A percentile compares a stretch with the other conserved stretches of the same genome.
phyloP scores from a whole-genome alignment of 108 stramenopile species.

The Chaetoceros muelleri region DNA sequence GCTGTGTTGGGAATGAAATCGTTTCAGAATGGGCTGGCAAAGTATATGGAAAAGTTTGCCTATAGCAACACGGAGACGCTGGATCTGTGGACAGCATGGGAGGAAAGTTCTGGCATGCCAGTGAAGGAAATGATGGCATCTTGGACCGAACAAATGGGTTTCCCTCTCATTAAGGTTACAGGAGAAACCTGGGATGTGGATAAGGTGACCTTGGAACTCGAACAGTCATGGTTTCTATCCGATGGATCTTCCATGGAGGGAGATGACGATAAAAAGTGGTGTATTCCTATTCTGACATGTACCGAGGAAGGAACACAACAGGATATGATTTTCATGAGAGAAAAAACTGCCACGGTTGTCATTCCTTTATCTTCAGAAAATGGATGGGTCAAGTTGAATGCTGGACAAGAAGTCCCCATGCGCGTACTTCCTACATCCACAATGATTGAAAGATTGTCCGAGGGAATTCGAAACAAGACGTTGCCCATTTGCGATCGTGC shows the following conservation, averaged over 20 bases:
- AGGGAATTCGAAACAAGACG: conserved; percentile 45
- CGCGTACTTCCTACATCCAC: conserved; percentile 70
- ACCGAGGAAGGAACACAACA: conserved; percentile 51
- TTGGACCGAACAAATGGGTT: conserved; percentile 97
- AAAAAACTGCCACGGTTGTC: conserved; percentile 62
- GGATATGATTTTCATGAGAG: conserved; percentile 81
- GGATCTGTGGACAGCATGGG: conserved; percentile 94
- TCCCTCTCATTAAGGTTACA: conserved; percentile 69
- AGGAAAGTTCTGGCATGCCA: conserved; percentile 78
- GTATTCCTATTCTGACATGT: conserved; percentile 83
- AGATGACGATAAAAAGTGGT: conserved; percentile 81
- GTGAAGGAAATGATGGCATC: conserved; percentile 80
- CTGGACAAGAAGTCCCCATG: conserved; percentile 91
- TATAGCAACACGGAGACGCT: conserved; percentile 86
- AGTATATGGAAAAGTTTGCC: conserved; percentile 83
- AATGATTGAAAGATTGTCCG: conserved; percentile 61
- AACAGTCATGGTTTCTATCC: conserved; percentile 86
- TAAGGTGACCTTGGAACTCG: conserved; percentile 61
- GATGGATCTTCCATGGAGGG: conserved; percentile 64
- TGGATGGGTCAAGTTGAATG: conserved; percentile 93
- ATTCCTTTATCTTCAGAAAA: conserved; percentile 40
- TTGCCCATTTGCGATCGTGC: conserved; percentile 79
- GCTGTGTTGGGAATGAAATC: conserved; percentile 83
- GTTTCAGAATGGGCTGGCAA: conserved; percentile 58
- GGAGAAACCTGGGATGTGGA: conserved; percentile 59